Base-by-base conservation (phyloP, 2,329 filamentous ascomycete genomes). In the Ceratocystis diversiconidia region DNA sequence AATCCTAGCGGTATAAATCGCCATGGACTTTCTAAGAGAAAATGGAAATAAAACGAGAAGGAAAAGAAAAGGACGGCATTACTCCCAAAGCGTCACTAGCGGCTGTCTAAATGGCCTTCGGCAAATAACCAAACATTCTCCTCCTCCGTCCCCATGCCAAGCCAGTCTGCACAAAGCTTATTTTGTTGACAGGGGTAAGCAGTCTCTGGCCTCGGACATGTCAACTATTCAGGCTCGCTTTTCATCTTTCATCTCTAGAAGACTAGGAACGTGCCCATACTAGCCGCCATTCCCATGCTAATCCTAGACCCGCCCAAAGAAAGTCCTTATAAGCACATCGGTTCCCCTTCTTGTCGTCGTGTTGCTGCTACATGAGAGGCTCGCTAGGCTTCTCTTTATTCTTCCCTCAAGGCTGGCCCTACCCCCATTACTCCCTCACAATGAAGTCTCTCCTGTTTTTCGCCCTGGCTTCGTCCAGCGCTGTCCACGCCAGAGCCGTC, bases 381-480 rank as follows among this genome's bases (percentile, higher is more conserved):
- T 22, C 4, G 10, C 36, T 12, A 41, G 36, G 36, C 36, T 48
- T 48, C 19, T 48, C 8, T 48, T 48, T 22, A n/a, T 50, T 50
- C 7, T 15, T 57, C 30, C n/a, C 22, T 15, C 3, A 1, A 52
- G 8, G 48, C 22, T 50, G n/a, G 8, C 48, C 48, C 8, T 25
- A 5, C 48, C 43, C 43, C 36, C 5, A 41, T 30, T 22, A 25
- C 61, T 22, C 60, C 36, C 44, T 10, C 22, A 12, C 48, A 25
- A 59, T 59, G 55, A 32, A 36, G 25, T n/a, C 25, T 22, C 36
- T 22, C 10, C 50, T 50, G 25, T 41, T 28, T 1, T 10, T 48
- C 48, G 48, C 36, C 36, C 15, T 62, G 17, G 65, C 65, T n/a
- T 57, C 22, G 12, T 46, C 36, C 17, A 72, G 57, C 41, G 72